Base-by-base conservation (phyloP, 257 asterid genomes). In the Perilla frutescens region DNA sequence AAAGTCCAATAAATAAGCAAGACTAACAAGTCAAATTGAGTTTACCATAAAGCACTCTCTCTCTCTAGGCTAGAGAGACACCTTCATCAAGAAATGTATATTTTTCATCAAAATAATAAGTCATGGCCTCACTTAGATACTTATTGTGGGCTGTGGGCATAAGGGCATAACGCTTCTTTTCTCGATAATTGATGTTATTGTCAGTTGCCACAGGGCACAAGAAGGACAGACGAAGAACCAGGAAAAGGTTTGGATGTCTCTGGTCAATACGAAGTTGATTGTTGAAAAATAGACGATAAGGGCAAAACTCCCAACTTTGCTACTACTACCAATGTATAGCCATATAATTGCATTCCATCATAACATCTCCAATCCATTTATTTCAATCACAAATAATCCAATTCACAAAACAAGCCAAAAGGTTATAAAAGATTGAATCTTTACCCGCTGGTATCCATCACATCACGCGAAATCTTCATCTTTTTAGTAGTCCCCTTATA, bases 381-480 rank as follows among this genome's bases (percentile, higher is more conserved):
- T 13, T 44, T n/a, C 58, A 66, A 66, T n/a, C 51, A 75, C 55
- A 61, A 54, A 29, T 5, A 59, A 66, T 15, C 40, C 56, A 43
- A 15, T 54, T 56, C 47, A 74, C 1, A 0, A 48, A 49, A 31
- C 13, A 11, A 50, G 6, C 10, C 39, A 69, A 48, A 34, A 4
- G 76, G 29, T 29, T 9, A 51, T 13, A 29, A 62, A 74, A 58
- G 76, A 36, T 61, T 13, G 36, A 66, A 11, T 14, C 68, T 29
- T 82, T 89, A 89, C 96, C 96, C 91, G 57, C 64, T 79, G 59
- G 80, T 64, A 40, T 87, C 92, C 13, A 76, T 43, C 61, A 85
- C 89, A 61, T 84, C 84, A 74, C 92, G 70, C 2, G 96, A 89
- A 73, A 89, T 87, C 76, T 85, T 87, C 91, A 89, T 87, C 83